Evolutionary conservation across 495 filamentous ascomycete species (phyloP).

Genomic region (Daldinia loculata): DNA sequence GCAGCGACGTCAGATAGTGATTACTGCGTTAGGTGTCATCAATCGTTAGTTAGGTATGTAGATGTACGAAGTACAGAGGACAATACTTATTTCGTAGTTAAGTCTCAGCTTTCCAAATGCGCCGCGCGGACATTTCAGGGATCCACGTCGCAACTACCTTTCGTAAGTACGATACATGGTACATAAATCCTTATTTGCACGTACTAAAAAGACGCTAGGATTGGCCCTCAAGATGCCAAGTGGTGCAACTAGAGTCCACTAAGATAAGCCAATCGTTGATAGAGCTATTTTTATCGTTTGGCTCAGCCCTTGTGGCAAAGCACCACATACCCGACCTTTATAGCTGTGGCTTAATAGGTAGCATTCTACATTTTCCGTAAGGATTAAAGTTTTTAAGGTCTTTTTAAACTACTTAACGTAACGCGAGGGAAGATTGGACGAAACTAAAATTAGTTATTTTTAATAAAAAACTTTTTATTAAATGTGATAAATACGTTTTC

Average conservation of each 20-base stretch:
- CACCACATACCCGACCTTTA: neutral
- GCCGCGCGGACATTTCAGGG: slow-evolving; percentile 33
- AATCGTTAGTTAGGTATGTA: slow-evolving; percentile 6
- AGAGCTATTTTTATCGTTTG: neutral
- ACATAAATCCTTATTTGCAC: slow-evolving; percentile 2
- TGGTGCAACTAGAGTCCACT: neutral
- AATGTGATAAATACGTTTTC: no score
- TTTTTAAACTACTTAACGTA: no score
- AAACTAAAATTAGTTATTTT: no score
- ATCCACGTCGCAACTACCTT: slow-evolving; percentile 8
- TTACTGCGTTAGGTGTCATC: slow-evolving; percentile 30
- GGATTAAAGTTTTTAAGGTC: no score
- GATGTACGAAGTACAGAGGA: neutral
- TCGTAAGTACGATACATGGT: slow-evolving; percentile 4
- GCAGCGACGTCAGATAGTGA: slow-evolving; percentile 9
- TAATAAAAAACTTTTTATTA: no score
- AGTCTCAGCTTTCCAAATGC: slow-evolving; percentile 36
- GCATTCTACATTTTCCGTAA: no score
- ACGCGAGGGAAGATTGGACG: no score
- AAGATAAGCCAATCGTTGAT: neutral
- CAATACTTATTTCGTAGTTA: neutral
- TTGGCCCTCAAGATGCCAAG: slow-evolving; percentile 2
- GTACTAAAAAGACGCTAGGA: neutral
- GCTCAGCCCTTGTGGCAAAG: slow-evolving; percentile 1
- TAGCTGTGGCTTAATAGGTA: neutral